Evolutionary conservation across 495 filamentous ascomycete species (phyloP).

Genomic region (Tuber brumale): DNA sequence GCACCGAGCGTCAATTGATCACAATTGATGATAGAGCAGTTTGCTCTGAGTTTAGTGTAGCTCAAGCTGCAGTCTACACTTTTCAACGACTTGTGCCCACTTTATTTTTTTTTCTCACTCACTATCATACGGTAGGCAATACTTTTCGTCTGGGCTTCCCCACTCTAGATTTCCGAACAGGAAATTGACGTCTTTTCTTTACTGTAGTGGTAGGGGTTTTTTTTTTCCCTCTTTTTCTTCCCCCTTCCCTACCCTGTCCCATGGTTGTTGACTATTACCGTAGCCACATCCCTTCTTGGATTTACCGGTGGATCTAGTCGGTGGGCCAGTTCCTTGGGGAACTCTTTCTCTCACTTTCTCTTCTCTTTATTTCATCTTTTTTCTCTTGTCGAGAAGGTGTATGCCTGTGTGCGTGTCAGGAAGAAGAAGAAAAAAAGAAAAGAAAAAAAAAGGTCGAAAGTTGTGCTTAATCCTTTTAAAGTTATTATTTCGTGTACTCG

Average conservation of each 20-base stretch:
- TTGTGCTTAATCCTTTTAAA: not conserved
- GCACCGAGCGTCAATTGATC: constrained; percentile 39
- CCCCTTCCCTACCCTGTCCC: constrained; percentile 19
- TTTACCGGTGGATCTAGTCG: constrained; percentile 29
- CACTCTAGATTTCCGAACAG: constrained; percentile 29
- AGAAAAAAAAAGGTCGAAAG: not conserved
- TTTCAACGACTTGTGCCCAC: constrained; percentile 31
- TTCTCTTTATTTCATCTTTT: no score
- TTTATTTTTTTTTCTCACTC: constrained; percentile 30
- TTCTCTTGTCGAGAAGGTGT: not conserved
- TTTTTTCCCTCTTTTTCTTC: constrained; percentile 16
- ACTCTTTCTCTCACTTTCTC: not conserved
- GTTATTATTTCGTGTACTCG: not conserved
- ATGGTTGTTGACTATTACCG: constrained; percentile 30
- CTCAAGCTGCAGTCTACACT: constrained; percentile 24
- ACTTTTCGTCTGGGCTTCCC: constrained; percentile 34
- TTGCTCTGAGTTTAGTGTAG: constrained; percentile 35
- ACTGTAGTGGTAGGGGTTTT: constrained; percentile 14
- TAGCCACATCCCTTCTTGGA: constrained; percentile 28
- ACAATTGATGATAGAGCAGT: constrained; percentile 36
- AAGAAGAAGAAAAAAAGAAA: not conserved
- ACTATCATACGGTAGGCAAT: constrained; percentile 27
- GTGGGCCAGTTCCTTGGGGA: not conserved
- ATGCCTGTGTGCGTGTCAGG: not conserved
- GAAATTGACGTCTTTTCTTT: constrained; percentile 29